phyloP scores from a whole-genome alignment of 352 stramenopile genomes.

The Globisporangium echinulatum region DNA sequence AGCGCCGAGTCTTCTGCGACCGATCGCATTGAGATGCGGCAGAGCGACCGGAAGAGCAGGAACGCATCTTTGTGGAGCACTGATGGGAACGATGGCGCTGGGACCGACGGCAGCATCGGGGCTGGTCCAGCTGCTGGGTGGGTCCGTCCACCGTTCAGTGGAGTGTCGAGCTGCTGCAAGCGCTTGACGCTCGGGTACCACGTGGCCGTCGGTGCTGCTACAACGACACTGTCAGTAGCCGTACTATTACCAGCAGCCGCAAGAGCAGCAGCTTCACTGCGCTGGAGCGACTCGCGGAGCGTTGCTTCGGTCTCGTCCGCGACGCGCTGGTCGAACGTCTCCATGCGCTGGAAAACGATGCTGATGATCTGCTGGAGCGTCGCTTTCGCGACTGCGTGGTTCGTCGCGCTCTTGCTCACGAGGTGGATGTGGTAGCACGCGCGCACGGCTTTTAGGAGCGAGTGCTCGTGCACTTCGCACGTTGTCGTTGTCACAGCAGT shows the following conservation, averaged over 20 bases:
- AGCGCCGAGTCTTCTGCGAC: slow-evolving; percentile 85
- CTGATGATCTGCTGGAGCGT: slow-evolving; percentile 96
- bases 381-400: slow-evolving; percentile 96
- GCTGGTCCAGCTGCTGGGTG: neutral
- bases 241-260: slow-evolving; percentile 10
- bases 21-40: slow-evolving; percentile 89
- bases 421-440: slow-evolving; percentile 97
- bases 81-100: slow-evolving; percentile 86
- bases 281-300: slow-evolving; percentile 44
- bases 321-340: slow-evolving; percentile 82
- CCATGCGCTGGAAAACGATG: slow-evolving; percentile 96
- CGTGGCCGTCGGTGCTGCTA: slow-evolving; percentile 13
- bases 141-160: too few species aligned
- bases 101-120: slow-evolving; percentile 24
- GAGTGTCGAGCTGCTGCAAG: slow-evolving; percentile 20
- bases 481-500: slow-evolving; percentile 87
- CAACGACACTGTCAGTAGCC: slow-evolving; percentile 9
- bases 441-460: slow-evolving; percentile 93
- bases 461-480: slow-evolving; percentile 89
- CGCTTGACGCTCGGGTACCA: slow-evolving; percentile 46
- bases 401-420: slow-evolving; percentile 87
- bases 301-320: slow-evolving; percentile 59
- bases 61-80: slow-evolving; percentile 98
- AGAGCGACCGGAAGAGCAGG: slow-evolving; percentile 97
- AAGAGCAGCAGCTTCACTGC: slow-evolving; percentile 19